Evolutionary conservation across 1,284 basidiomycete genomes (phyloP).

Genomic region (Hymenochaete sp.): DNA sequence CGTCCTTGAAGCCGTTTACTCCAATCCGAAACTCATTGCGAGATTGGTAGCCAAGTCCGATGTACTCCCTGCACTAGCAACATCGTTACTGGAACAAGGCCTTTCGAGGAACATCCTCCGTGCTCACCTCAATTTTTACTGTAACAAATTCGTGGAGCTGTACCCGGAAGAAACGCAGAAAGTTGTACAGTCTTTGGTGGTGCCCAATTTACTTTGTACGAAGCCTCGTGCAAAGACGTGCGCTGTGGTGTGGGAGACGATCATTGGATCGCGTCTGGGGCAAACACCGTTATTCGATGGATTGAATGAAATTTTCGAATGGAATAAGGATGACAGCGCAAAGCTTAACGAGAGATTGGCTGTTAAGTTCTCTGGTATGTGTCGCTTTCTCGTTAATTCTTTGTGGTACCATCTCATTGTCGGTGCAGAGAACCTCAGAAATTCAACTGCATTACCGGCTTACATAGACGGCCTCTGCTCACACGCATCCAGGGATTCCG

Average conservation of each 20-base stretch:
- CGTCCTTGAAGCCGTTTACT: constrained; percentile 65
- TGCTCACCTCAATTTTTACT: constrained; percentile 31
- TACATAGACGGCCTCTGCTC: constrained; percentile 37
- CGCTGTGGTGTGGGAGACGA: constrained; percentile 54
- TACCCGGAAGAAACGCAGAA: constrained; percentile 31
- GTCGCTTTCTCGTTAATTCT: constrained; percentile 2
- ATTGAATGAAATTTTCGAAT: constrained; percentile 22
- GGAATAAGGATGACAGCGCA: constrained; percentile 38
- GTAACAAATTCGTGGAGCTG: constrained; percentile 22
- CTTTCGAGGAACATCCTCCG: constrained; percentile 23
- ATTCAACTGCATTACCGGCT: constrained; percentile 34
- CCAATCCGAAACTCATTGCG: constrained; percentile 36
- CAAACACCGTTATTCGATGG: constrained; percentile 20
- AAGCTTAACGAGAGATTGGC: constrained; percentile 45
- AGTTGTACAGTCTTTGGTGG: constrained; percentile 54
- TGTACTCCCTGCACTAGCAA: constrained; percentile 44
- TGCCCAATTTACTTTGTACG: constrained; percentile 67
- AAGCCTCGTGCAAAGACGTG: constrained; percentile 60
- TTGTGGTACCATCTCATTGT: not conserved
- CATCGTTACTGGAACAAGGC: constrained; percentile 27
- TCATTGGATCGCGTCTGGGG: constrained; percentile 33
- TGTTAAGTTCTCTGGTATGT: constrained; percentile 51
- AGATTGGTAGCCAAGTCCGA: constrained; percentile 35
- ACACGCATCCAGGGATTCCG: constrained; percentile 37
- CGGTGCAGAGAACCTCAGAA: constrained; percentile 49